phyloP scores from a whole-genome alignment of 2,329 filamentous ascomycete species.

The Beauveria scarabaeidicola region DNA sequence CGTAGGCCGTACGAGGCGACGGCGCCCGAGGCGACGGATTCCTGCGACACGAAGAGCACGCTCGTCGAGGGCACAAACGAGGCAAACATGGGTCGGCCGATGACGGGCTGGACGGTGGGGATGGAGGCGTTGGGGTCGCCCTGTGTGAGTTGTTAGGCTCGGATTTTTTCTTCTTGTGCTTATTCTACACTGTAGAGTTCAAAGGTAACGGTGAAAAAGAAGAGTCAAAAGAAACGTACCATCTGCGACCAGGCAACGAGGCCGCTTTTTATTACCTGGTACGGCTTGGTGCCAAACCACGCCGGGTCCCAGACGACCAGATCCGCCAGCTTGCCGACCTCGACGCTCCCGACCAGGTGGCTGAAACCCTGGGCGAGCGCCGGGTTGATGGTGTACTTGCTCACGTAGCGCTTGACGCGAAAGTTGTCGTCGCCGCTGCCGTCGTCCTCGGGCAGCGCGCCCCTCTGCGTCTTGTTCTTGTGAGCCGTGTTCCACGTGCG shows the following conservation, averaged over 20 bases:
- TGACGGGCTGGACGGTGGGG: constrained; percentile 78
- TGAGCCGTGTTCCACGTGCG: constrained; percentile 96
- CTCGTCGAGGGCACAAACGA: constrained; percentile 66
- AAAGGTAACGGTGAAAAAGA: background rate
- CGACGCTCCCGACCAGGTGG: constrained; percentile 77
- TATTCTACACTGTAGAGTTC: background rate
- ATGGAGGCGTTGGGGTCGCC: constrained; percentile 67
- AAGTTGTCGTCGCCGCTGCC: constrained; percentile 80
- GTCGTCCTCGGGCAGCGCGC: constrained; percentile 65
- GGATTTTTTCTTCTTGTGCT: background rate
- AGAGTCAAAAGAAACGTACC: constrained; percentile 40
- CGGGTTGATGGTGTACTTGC: constrained; percentile 95
- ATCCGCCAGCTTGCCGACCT: constrained; percentile 85
- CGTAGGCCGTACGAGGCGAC: constrained; percentile 65
- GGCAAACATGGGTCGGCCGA: constrained; percentile 79
- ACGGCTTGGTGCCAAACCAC: constrained; percentile 82
- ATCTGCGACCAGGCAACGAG: constrained; percentile 78
- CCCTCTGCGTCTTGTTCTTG: constrained; percentile 88
- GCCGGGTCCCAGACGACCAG: constrained; percentile 78
- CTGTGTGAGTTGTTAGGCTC: constrained; percentile 30
- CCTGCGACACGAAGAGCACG: constrained; percentile 75
- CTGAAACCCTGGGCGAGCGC: constrained; percentile 84
- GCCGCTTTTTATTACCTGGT: constrained; percentile 75
- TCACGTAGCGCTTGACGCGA: constrained; percentile 83
- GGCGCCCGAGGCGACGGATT: constrained; percentile 57